Percentiles rank a stretch among this genome's conserved stretches.
phyloP scores from a whole-genome alignment of 1,284 basidiomycete genomes.

The Cryptococcus jaspeensis region DNA sequence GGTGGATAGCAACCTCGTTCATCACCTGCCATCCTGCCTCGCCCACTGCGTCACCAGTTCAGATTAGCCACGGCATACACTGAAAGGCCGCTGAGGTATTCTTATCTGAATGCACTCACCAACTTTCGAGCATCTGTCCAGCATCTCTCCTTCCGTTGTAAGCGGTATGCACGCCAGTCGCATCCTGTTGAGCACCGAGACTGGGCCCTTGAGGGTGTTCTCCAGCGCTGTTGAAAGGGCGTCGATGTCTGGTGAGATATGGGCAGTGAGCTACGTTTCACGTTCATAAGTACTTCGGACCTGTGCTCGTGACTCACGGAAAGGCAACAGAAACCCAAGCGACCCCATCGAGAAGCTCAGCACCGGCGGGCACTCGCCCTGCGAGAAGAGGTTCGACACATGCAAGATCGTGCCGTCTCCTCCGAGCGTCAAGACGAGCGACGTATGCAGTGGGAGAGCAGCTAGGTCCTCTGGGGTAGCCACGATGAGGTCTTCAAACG shows the following conservation, averaged over 20 bases:
- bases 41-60: conserved; percentile 22
- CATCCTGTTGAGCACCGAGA: conserved; percentile 77
- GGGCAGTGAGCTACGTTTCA: background rate
- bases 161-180: conserved; percentile 76
- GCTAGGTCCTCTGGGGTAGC: conserved; percentile 25
- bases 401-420: conserved; percentile 96
- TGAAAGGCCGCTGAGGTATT: too few species aligned
- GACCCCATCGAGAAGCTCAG: conserved; percentile 96
- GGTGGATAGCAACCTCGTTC: conserved; percentile 93
- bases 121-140: conserved; percentile 46
- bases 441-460: conserved; percentile 53
- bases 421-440: conserved; percentile 86
- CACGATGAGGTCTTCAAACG: conserved; percentile 36
- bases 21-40: conserved; percentile 85
- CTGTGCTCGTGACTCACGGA: conserved; percentile 68
- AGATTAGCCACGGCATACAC: too few species aligned
- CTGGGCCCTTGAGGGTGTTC: conserved; percentile 58
- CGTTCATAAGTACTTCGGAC: conserved; percentile 35
- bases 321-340: conserved; percentile 88
- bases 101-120: conserved; percentile 25
- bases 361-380: conserved; percentile 85
- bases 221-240: conserved; percentile 67
- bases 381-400: conserved; percentile 84
- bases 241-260: conserved; percentile 31
- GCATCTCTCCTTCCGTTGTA: conserved; percentile 60